Conservation (phyloP, 768 basidiomycete species). For the Leccinum barrowsii region DNA sequence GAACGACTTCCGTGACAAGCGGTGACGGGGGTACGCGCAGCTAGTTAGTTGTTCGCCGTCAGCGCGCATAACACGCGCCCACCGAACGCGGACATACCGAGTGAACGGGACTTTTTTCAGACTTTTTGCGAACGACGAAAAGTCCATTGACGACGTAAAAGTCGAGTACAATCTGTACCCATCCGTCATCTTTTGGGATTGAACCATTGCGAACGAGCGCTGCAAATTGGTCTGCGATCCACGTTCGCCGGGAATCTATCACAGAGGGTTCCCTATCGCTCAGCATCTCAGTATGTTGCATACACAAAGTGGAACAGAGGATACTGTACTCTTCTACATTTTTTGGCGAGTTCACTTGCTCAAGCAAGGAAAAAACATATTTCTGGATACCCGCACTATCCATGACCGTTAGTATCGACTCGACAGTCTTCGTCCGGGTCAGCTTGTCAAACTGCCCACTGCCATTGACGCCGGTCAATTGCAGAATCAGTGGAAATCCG, state of each 20-base stretch:
- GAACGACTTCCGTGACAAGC: slow-evolving; percentile 69
- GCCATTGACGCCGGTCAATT: slow-evolving; percentile 76
- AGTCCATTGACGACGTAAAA: slow-evolving; percentile 83
- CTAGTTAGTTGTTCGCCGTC: slow-evolving; percentile 26
- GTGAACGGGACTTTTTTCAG: slow-evolving; percentile 55
- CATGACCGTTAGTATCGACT: slow-evolving; percentile 75
- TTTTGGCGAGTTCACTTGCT: slow-evolving; percentile 52
- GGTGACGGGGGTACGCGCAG: slow-evolving; percentile 61
- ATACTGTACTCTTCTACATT: slow-evolving; percentile 39
- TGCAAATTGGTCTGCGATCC: slow-evolving; percentile 86
- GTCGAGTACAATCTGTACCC: slow-evolving; percentile 71
- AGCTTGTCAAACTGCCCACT: slow-evolving; percentile 87
- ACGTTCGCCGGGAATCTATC: slow-evolving; percentile 58
- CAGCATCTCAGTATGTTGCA: slow-evolving; percentile 12
- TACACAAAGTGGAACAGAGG: not conserved
- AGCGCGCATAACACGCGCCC: not conserved
- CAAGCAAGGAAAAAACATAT: slow-evolving; percentile 72
- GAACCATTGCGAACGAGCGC: slow-evolving; percentile 74
- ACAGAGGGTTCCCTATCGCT: slow-evolving; percentile 41
- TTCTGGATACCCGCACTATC: slow-evolving; percentile 67
- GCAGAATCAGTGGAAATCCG: slow-evolving; percentile 81
- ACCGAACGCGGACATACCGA: slow-evolving; percentile 44
- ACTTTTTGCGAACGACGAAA: slow-evolving; percentile 71
- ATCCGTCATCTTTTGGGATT: slow-evolving; percentile 75
- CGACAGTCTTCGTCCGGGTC: slow-evolving; percentile 90